Evolutionary conservation across 2,329 filamentous ascomycete species (phyloP), one percentile per base, ranked within the genome.

Genomic region (Huntiella abstrusa): DNA sequence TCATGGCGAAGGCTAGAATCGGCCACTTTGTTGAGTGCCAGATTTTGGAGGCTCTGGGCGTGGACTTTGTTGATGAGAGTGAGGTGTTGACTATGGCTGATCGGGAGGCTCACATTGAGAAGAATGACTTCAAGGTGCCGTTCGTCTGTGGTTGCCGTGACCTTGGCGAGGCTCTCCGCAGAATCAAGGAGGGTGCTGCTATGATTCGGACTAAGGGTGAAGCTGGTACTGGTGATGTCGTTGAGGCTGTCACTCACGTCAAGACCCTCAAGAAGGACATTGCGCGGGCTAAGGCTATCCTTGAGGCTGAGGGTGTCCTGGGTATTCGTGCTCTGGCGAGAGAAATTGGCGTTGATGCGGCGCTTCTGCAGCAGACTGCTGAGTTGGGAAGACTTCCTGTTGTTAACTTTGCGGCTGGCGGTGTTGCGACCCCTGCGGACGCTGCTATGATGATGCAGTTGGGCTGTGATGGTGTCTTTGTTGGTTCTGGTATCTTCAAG

Each of bases 151-250:
- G 91, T 47, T 96, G 91, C 72, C 75, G 88, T 52, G 87, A 93
- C 69, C 70, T 96, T 10, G 86, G 86, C 51, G 91, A 98, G 69
- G 91, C 91, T 12, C 75, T 98, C 47, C 74, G 91, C 52, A 75
- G 91, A 52, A 86, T 98, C 58, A 75, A 77, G 52, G 91, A 96
- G 67, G 91, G 91, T 52, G 91, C 91, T 7, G 88, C 88, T 57
- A 96, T 98, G 88, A 95, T 98, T 65, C 80, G 91, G 56, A 98
- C 91, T 53, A 98, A 96, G 71, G 91, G 91, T 53, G 91, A 98
- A 67, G 91, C 91, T 34, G 91, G 91, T 52, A 96, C 91, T 1
- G 91, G 91, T 52, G 91, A 98, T 60, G 85, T 98, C 45, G 83
- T 96, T 56, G 88, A 96, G 69, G 91, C 91, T 15, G 88, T 96